Base-by-base conservation (phyloP, 257 asterid species). In the Echites panduratus region DNA sequence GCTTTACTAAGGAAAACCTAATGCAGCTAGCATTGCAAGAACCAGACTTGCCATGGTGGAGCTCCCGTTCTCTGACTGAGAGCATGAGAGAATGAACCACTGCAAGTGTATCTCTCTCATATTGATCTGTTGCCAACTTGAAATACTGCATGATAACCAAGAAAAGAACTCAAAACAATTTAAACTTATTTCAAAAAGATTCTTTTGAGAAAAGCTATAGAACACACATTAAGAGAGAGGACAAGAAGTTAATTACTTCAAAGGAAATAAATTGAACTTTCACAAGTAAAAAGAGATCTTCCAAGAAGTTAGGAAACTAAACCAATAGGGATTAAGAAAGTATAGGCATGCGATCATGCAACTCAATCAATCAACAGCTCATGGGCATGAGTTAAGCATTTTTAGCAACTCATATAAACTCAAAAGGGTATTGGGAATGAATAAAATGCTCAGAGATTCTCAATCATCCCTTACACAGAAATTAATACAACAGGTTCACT, bases 21-120 rank as follows among this genome's bases (percentile, higher is more conserved):
- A 90, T 82, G 84, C 96, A 90, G 83, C 87, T 87, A 62, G 88
- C 87, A 82, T 88, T 90, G 88, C 96, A 90, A 2, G 58, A 81
- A 66, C 85, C 86, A 32, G 88, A 78, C 78, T 78, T 82, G 24
- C 80, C 84, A 77, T 70, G 73, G 38, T 71, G 80, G 78, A 88
- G 91, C 59, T 85, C 86, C 32, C 75, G 77, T 79, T 87, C 93
- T 12, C 76, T 74, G 47, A 85, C 77, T 1, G 90, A 87, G 62
- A 81, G 84, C 49, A 82, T 81, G 69, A 83, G 91, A 3, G 96
- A 87, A 71, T 82, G 79, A 61, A 84, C 91, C 73, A 84, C 83
- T 7, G 85, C 74, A 62, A 82, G 76, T 68, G 87, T 80, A 70
- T 85, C 88, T 45, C 84, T 79, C 77, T 87, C 91, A 22, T 70